phyloP scores from a whole-genome alignment of 345 rosid species.

The Corymbia maculata region DNA sequence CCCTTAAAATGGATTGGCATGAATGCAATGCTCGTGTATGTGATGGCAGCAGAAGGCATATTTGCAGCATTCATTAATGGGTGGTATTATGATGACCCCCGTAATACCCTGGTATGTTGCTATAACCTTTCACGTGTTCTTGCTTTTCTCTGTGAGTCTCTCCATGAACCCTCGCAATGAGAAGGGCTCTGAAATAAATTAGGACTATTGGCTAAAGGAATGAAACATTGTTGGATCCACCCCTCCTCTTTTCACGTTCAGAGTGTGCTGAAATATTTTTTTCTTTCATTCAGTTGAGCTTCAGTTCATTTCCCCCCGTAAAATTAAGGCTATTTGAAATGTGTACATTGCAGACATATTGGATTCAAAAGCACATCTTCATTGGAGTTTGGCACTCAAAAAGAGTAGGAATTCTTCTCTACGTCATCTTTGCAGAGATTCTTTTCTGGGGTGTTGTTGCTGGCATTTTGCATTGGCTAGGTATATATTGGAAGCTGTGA shows the following conservation, averaged over 20 bases:
- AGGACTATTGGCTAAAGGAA: background rate
- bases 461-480: constrained; percentile 40
- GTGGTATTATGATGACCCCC: constrained; percentile 72
- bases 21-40: constrained; percentile 95
- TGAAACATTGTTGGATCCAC: background rate
- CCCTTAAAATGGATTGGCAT: constrained; percentile 87
- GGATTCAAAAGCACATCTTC: constrained; percentile 65
- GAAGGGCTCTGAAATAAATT: background rate
- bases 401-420: constrained; percentile 49
- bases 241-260: background rate
- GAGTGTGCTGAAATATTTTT: background rate
- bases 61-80: constrained; percentile 85
- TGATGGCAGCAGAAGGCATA: constrained; percentile 91
- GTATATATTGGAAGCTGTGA: constrained; percentile 77
- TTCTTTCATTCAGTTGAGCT: background rate
- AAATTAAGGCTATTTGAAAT: background rate
- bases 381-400: constrained; percentile 53
- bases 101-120: constrained; percentile 46
- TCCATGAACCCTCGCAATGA: background rate
- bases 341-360: constrained; percentile 31
- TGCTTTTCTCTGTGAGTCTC: background rate
- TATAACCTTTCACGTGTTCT: background rate
- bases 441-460: constrained; percentile 59
- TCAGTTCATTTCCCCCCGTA: background rate
- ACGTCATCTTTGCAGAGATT: constrained; percentile 72